These are phyloP conservation scores for Populus tomentosa DNA, from an alignment of 441 rosid species.

Conservation along the genomic window DNA sequence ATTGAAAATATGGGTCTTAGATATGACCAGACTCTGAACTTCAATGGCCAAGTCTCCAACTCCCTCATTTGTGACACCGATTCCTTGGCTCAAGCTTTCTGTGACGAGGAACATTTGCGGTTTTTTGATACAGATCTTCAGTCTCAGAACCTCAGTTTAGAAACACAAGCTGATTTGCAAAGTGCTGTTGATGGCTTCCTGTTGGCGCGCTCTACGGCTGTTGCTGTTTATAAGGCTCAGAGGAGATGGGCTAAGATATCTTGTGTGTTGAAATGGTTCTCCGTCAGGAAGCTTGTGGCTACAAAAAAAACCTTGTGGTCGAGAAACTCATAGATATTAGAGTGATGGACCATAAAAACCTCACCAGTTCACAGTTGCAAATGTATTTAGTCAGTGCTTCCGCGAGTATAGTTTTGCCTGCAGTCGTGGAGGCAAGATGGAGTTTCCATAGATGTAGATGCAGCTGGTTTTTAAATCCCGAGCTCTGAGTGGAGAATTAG, in stretches of 20 bases:
- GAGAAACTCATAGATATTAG: constrained; percentile 30
- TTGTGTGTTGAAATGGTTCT: constrained; percentile 78
- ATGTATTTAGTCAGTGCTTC: constrained; percentile 13
- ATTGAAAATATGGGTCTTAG: constrained; percentile 53
- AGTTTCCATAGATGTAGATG: constrained; percentile 12
- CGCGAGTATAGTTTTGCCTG: constrained; percentile 19
- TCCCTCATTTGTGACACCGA: constrained; percentile 55
- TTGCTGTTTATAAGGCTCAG: constrained; percentile 47
- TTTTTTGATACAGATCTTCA: constrained; percentile 41
- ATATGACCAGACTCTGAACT: constrained; percentile 48
- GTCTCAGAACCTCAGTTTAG: constrained; percentile 45
- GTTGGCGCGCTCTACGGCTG: constrained; percentile 30
- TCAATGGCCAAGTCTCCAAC: constrained; percentile 44
- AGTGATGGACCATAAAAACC: constrained; percentile 1
- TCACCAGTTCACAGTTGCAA: neutral
- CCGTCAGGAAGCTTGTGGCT: constrained; percentile 52
- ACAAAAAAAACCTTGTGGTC: constrained; percentile 26
- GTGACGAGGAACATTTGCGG: constrained; percentile 61
- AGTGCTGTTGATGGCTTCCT: constrained; percentile 51
- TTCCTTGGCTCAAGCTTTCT: constrained; percentile 55
- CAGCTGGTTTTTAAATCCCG: constrained; percentile 8
- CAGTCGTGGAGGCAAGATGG: constrained; percentile 20
- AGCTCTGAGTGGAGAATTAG: constrained; percentile 8
- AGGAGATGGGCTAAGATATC: constrained; percentile 85
- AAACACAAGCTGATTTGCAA: constrained; percentile 55